Base-by-base conservation (phyloP, 2,329 filamentous ascomycete genomes). In the Celoporthe dispersa region DNA sequence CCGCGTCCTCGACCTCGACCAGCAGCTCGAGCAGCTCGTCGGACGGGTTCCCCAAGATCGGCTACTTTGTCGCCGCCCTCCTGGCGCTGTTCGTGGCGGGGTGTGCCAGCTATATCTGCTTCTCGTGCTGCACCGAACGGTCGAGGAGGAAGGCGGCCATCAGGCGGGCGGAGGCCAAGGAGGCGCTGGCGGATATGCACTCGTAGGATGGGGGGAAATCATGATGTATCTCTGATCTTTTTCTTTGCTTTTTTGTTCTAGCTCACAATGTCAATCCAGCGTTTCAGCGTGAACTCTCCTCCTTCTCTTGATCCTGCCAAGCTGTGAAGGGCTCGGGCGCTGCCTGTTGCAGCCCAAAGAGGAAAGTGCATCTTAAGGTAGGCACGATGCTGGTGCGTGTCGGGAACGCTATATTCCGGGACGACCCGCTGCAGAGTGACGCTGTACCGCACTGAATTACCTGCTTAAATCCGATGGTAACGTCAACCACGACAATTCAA, bases 21-120 rank as follows among this genome's bases (percentile, higher is more conserved):
- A 61, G 55, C 39, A 33, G 28, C 44, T 67, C 66, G 4, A 25
- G n/a, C 28, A 25, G 25, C 28, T 31, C 22, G 11, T 33, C 14
- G 19, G 33, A 14, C 22, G 41, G 5, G 2, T 35, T 61, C 28
- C 59, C 55, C 8, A 25, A 3, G n/a, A 31, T 67, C 28, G 33
- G 66, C 66, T 67, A 67, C 44, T 4, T 67, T 2, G 66, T 67
- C 31, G 66, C 66, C 22, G 66, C 44, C 16, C 25, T 67, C 7
- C 41, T 67, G 28, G 66, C 28, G 19, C 12, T 67, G 11, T 67
- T 67, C 39, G 66, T 37, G 19, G 66, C 55, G 9, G 55, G 55
- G 19, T 67, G 66, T 28, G 44, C 37, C 3, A 37, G 41, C 11
- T 55, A 37, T 12, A 62, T 67, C 16, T 67, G 66, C 55, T 67